Evolutionary conservation across 2,329 filamentous ascomycete genomes (phyloP).

Genomic region (Hypoxylon sp.): DNA sequence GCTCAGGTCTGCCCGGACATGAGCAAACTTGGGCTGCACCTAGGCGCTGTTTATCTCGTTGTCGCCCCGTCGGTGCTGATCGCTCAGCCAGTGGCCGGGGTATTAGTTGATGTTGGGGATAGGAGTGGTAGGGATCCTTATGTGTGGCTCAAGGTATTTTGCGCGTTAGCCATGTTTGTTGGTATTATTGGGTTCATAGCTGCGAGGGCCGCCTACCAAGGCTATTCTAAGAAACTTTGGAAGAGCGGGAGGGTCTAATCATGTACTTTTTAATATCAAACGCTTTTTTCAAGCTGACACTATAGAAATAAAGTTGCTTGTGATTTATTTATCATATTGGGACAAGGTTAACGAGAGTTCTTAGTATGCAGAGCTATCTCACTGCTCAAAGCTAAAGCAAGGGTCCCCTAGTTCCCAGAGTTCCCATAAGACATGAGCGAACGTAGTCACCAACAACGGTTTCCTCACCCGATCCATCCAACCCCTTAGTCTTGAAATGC

Average conservation of each 20-base stretch:
- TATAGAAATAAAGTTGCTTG: background rate
- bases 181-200: constrained; percentile 10
- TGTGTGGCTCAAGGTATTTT: constrained; percentile 10
- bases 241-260: constrained; percentile 5
- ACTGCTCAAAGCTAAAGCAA: background rate
- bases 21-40: constrained; percentile 12
- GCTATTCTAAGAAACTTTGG: constrained; percentile 11
- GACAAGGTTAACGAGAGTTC: background rate
- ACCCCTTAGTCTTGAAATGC: background rate
- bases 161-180: background rate
- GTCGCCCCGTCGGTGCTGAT: constrained; percentile 18
- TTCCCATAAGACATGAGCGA: background rate
- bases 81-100: constrained; percentile 15
- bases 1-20: constrained; percentile 19
- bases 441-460: background rate
- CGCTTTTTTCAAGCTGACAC: background rate
- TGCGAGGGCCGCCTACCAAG: constrained; percentile 15
- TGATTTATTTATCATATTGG: constrained; percentile 9
- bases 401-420: background rate
- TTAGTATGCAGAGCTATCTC: background rate
- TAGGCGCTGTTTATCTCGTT: constrained; percentile 19
- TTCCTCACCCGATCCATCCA: background rate
- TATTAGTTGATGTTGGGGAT: constrained; percentile 6
- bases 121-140: background rate
- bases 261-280: background rate